Evolutionary conservation across 2,329 filamentous ascomycete species (phyloP).

Genomic region (Dendrostoma leiphaemia): DNA sequence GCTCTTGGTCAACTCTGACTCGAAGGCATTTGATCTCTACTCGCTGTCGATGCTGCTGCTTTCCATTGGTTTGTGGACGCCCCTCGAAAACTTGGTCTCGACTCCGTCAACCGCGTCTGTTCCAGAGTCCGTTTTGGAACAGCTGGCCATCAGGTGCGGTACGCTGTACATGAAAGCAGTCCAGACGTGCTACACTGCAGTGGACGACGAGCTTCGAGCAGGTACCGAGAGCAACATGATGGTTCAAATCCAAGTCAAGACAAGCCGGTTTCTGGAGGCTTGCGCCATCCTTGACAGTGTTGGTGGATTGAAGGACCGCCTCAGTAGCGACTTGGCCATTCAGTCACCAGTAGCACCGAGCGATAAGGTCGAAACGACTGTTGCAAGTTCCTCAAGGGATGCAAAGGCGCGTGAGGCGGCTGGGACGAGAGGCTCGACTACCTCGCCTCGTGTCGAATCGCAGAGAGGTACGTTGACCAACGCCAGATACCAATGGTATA

Average conservation of each 20-base stretch:
- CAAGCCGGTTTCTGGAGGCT: conserved; percentile 58
- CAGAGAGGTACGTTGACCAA: conserved; percentile 14
- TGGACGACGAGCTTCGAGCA: conserved; percentile 58
- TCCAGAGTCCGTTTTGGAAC: conserved; percentile 58
- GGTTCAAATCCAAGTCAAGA: conserved; percentile 51
- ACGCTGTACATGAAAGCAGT: conserved; percentile 75
- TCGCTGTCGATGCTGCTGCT: conserved; percentile 71
- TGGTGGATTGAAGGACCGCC: conserved; percentile 52
- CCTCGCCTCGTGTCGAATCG: neutral
- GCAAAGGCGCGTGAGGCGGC: conserved; percentile 15
- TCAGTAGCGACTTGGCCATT: conserved; percentile 44
- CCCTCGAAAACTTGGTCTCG: conserved; percentile 53
- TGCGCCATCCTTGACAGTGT: conserved; percentile 62
- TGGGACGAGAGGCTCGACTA: neutral
- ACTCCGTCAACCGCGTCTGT: conserved; percentile 49
- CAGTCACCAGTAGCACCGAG: conserved; percentile 4
- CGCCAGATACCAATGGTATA: neutral
- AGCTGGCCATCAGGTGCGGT: conserved; percentile 66
- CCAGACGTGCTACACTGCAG: conserved; percentile 68
- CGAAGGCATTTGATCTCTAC: conserved; percentile 66
- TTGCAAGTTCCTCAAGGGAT: conserved; percentile 14
- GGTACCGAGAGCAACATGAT: conserved; percentile 48
- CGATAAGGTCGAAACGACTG: conserved; percentile 7
- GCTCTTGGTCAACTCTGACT: conserved; percentile 49
- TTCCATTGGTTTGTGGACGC: conserved; percentile 74